These are phyloP conservation scores for Lachnellula cervina DNA, from an alignment of 2,329 filamentous ascomycete genomes.

Conservation along the genomic window DNA sequence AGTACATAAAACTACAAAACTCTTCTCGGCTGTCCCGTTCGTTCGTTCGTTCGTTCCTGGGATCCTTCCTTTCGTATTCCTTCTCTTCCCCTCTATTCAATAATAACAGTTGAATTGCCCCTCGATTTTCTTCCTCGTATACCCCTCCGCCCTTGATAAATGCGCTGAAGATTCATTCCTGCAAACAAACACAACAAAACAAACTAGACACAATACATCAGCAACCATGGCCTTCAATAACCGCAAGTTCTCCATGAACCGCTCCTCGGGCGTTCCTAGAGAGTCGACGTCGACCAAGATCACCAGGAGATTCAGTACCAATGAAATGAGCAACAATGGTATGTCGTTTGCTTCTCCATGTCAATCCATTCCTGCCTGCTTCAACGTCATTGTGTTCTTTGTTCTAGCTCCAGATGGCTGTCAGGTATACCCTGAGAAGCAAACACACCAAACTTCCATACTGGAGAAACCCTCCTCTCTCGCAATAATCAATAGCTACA, in stretches of 20 bases:
- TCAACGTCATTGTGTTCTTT: not conserved
- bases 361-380: slow-evolving; percentile 1
- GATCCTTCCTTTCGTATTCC: not conserved
- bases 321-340: slow-evolving; percentile 54
- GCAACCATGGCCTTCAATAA: slow-evolving; percentile 40
- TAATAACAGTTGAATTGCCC: not conserved
- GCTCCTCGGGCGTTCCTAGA: slow-evolving; percentile 58
- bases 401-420: too few relatives aligned
- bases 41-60: not conserved
- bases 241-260: slow-evolving; percentile 64
- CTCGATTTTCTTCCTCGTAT: too few relatives aligned
- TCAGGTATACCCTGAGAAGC: too few relatives aligned
- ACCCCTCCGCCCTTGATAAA: too few relatives aligned
- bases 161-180: not conserved
- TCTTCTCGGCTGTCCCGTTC: not conserved
- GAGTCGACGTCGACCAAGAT: slow-evolving; percentile 33
- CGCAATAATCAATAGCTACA: not conserved
- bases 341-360: slow-evolving; percentile 26
- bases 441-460: too few relatives aligned
- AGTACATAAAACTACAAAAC: not conserved
- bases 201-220: not conserved
- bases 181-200: not conserved
- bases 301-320: slow-evolving; percentile 52
- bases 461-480: too few relatives aligned
- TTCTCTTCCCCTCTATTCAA: not conserved